Base-by-base conservation (phyloP, 192 early-diverging fungal species). In the Umbelopsis vinacea region DNA sequence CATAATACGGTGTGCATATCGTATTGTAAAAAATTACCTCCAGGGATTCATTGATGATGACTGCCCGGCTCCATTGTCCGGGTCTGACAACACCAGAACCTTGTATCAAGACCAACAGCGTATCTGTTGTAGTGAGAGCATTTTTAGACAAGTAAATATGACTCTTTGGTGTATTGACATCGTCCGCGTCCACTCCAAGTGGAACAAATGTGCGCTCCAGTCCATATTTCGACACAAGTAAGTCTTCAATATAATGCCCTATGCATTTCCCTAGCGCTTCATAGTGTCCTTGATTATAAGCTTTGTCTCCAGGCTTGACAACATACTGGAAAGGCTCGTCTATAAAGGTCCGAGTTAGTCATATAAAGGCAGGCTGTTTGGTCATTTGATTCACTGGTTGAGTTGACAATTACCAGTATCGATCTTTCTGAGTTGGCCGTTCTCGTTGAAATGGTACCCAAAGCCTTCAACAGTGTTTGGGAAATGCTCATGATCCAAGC, bases 31-130 rank as follows among this genome's bases (percentile, higher is more conserved):
- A 21, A 4, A 47, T 40, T 57, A 78, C 76, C 76, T 78, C 68
- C 4, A 78, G 67, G 12, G 68, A 74, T 33, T 78, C 76, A 22
- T 78, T 78, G 24, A 78, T 78, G 23, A 78, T 74, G 33, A 78
- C 76, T 46, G 66, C 21, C 14, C 76, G 67, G 22, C 73, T 67
- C 76, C 76, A 78, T 66, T 78, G 76, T n/a, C 76, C 76, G 19
- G 76, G 72, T 5, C 76, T 73, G 10, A 78, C 73, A 12, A 46
- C 73, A 19, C 76, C 76, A 53, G 67, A 63, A 52, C 76, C 76
- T 66, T 78, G 76, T 4, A 78, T 55, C 10, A 78, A 23, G 3
- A 78, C 43, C 29, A 78, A 21, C 24, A 78, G 43, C 17, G 23
- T 23, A 23, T 17, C 47, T 52, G n/a, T 11, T 19, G 50, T 29